A percentile compares a stretch with the other conserved stretches of the same genome.
Evolutionary conservation across 805 yeast genomes (phyloP).

Genomic region (Teunomyces aglyptinius): DNA sequence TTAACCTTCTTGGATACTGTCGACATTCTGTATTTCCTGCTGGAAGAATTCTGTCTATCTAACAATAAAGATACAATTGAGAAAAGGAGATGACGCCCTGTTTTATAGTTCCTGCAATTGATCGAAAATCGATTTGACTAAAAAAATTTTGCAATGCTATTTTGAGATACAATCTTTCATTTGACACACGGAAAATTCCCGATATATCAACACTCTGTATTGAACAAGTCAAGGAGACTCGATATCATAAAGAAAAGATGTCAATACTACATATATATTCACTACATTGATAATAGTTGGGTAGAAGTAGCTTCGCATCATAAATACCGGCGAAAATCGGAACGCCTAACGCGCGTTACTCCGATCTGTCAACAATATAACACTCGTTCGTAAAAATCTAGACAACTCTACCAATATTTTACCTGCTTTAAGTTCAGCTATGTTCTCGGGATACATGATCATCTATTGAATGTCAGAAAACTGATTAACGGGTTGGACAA

Average conservation of each 20-base stretch:
- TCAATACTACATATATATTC: neutral
- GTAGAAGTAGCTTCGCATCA: too few relatives aligned
- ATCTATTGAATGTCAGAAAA: neutral
- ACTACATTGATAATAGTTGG: neutral
- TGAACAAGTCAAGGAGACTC: neutral
- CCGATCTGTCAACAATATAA: neutral
- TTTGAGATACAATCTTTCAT: neutral
- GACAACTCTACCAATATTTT: neutral
- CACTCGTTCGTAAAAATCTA: neutral
- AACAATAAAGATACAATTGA: neutral
- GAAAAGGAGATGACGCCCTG: neutral
- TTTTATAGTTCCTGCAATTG: neutral
- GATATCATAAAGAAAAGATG: neutral
- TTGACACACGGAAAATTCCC: too few relatives aligned
- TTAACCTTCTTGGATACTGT: slow-evolving; percentile 8
- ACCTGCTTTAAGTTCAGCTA: too few relatives aligned
- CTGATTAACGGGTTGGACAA: neutral
- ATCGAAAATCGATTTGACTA: neutral
- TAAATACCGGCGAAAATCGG: neutral
- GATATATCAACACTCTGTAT: neutral
- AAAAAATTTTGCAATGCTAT: neutral
- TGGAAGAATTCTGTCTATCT: neutral
- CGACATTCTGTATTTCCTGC: neutral
- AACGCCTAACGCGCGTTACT: neutral
- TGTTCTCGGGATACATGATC: too few relatives aligned